Percentiles rank a stretch among this genome's conserved stretches.
Evolutionary conservation across 129 eudicot species (phyloP).

Genomic region (Chrysanthemum lavandulifolium): DNA sequence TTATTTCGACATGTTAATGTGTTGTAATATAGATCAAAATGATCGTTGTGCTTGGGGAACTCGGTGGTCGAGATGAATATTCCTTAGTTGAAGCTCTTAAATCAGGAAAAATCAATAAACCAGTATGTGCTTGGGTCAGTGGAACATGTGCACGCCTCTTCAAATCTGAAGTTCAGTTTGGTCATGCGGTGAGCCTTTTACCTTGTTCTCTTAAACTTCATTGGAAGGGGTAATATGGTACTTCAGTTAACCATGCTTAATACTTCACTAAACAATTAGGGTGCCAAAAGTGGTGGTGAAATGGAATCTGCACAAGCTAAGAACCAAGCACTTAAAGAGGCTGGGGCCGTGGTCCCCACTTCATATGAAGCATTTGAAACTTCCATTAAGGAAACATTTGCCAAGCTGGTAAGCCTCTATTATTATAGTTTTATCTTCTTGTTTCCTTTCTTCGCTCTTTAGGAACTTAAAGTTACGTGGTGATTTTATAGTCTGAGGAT

Average conservation of each 20-base stretch:
- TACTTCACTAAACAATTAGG: constrained; percentile 41
- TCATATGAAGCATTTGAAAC: constrained; percentile 89
- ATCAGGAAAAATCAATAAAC: constrained; percentile 86
- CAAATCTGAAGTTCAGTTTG: constrained; percentile 98
- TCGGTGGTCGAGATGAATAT: constrained; percentile 98
- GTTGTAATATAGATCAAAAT: constrained; percentile 61
- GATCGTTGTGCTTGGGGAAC: constrained; percentile 97
- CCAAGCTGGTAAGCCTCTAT: constrained; percentile 53
- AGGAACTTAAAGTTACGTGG: not conserved
- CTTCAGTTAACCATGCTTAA: constrained; percentile 1
- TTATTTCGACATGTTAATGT: constrained; percentile 20
- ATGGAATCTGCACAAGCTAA: constrained; percentile 99
- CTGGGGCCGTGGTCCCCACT: constrained; percentile 93
- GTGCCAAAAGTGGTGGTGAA: constrained; percentile 97
- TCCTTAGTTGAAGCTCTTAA: constrained; percentile 96
- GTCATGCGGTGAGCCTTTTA: constrained; percentile 74
- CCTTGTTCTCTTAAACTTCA: constrained; percentile 5
- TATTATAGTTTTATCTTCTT: not conserved
- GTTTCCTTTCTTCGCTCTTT: constrained; percentile 7
- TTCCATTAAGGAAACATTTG: constrained; percentile 80
- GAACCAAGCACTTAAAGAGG: constrained; percentile 86
- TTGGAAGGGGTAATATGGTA: not conserved
- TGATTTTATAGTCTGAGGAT: constrained; percentile 49
- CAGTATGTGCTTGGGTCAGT: constrained; percentile 99
- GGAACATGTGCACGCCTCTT: constrained; percentile 96